Conservation (phyloP, 768 basidiomycete genomes). For the Grammothele lineata region DNA sequence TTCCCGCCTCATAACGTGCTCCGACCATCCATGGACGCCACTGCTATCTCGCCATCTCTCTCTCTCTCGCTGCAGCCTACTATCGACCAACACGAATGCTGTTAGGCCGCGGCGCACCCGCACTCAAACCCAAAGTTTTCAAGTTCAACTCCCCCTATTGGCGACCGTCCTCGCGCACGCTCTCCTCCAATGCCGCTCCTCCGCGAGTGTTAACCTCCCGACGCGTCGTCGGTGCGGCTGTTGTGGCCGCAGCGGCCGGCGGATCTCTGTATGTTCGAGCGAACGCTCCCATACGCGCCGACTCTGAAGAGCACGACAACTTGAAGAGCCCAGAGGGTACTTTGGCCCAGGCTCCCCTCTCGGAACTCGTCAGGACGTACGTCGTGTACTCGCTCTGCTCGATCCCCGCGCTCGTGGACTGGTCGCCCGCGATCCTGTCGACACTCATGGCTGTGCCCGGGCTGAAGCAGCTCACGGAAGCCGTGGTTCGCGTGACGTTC, state of each 20-base stretch:
- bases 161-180: too few relatives aligned
- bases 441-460: conserved; percentile 54
- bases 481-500: conserved; percentile 74
- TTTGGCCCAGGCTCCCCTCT: conserved; percentile 13
- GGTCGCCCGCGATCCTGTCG: conserved; percentile 62
- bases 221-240: not conserved
- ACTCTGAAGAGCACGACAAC: conserved; percentile 9
- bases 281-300: conserved; percentile 3
- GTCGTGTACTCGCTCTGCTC: conserved; percentile 81
- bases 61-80: not conserved
- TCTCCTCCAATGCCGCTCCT: too few relatives aligned
- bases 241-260: not conserved
- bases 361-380: conserved; percentile 62
- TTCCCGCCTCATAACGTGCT: too few relatives aligned
- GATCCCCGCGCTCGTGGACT: conserved; percentile 69
- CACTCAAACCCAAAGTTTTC: too few relatives aligned
- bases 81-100: too few relatives aligned
- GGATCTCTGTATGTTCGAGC: not conserved
- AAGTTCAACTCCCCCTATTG: too few relatives aligned
- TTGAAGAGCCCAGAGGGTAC: not conserved
- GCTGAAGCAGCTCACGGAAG: conserved; percentile 59
- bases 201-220: not conserved
- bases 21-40: too few relatives aligned
- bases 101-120: too few relatives aligned
- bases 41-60: too few relatives aligned